Percentiles rank a stretch among this genome's conserved stretches.
Conservation (phyloP, 495 filamentous ascomycete genomes). For the Lasiosphaeris hirsuta region DNA sequence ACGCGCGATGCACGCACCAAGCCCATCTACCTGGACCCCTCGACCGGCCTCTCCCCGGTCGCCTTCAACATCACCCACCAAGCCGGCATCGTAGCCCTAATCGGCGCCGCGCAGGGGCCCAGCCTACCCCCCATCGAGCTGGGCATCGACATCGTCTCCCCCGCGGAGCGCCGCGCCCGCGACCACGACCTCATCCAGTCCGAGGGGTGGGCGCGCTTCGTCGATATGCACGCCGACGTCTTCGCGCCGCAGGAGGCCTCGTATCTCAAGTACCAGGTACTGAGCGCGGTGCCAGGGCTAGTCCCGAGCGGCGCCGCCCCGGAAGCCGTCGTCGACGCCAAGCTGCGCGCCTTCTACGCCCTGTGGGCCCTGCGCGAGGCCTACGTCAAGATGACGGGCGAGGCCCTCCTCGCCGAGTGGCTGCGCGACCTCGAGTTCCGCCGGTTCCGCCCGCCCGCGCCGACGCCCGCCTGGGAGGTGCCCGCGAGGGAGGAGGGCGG, state of each 20-base stretch:
- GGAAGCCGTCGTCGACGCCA: conserved; percentile 26
- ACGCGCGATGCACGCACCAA: conserved; percentile 59
- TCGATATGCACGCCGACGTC: conserved; percentile 76
- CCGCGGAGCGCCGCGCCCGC: conserved; percentile 59
- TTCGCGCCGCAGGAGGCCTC: conserved; percentile 50
- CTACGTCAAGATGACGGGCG: conserved; percentile 91
- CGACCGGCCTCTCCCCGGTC: conserved; percentile 38
- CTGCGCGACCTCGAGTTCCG: conserved; percentile 53
- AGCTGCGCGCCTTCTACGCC: conserved; percentile 75
- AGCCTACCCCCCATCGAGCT: conserved; percentile 38
- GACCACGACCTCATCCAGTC: conserved; percentile 46
- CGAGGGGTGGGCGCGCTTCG: conserved; percentile 61
- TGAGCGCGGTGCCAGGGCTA: conserved; percentile 24
- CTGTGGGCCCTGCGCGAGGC: conserved; percentile 89
- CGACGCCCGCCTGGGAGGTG: conserved; percentile 20
- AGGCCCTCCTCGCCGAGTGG: conserved; percentile 80
- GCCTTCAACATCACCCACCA: conserved; percentile 92
- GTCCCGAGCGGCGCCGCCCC: conserved; percentile 11
- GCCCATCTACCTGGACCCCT: conserved; percentile 48
- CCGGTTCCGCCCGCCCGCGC: conserved; percentile 32
- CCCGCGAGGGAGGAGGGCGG: conserved; percentile 16
- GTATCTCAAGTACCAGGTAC: conserved; percentile 37
- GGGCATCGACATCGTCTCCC: conserved; percentile 73
- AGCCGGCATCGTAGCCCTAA: conserved; percentile 65
- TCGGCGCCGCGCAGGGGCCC: conserved; percentile 28